phyloP scores from a whole-genome alignment of 2,329 filamentous ascomycete genomes.

The Pseudogymnoascus pannorum region DNA sequence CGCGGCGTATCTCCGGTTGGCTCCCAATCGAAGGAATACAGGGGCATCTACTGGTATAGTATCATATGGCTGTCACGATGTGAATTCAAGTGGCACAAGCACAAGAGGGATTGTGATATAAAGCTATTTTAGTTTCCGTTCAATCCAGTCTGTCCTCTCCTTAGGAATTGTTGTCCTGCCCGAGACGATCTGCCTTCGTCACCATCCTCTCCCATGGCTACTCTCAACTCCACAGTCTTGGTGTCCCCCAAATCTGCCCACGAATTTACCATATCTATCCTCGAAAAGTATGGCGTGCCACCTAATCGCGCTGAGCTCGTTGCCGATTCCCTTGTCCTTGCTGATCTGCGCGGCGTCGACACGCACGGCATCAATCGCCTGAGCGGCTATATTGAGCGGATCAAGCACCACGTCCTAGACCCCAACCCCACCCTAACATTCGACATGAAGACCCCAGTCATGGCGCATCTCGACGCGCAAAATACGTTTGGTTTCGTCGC shows the following conservation, averaged over 20 bases:
- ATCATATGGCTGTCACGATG: not conserved
- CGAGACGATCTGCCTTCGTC: conserved; percentile 11
- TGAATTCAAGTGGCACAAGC: not conserved
- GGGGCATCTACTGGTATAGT: not conserved
- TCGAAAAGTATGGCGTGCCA: conserved; percentile 31
- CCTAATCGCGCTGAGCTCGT: conserved; percentile 16
- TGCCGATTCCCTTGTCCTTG: conserved; percentile 21
- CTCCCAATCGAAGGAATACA: not conserved
- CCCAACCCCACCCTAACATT: conserved; percentile 10
- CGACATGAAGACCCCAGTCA: conserved; percentile 22
- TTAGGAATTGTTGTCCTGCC: not conserved
- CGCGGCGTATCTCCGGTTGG: not conserved
- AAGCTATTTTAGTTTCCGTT: not conserved
- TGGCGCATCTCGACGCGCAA: conserved; percentile 24
- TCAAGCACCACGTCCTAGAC: conserved; percentile 20
- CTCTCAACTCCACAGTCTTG: conserved; percentile 10
- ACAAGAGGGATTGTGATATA: not conserved
- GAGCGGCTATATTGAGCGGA: conserved; percentile 20
- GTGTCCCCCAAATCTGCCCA: not conserved
- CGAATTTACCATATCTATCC: conserved; percentile 18
- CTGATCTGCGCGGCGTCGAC: conserved; percentile 25
- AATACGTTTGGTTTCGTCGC: conserved; percentile 28
- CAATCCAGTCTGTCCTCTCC: not conserved
- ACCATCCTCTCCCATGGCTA: conserved; percentile 35
- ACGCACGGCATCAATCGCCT: conserved; percentile 25